Conservation (phyloP, 139 green algal species). For the Chlorella sp. region DNA sequence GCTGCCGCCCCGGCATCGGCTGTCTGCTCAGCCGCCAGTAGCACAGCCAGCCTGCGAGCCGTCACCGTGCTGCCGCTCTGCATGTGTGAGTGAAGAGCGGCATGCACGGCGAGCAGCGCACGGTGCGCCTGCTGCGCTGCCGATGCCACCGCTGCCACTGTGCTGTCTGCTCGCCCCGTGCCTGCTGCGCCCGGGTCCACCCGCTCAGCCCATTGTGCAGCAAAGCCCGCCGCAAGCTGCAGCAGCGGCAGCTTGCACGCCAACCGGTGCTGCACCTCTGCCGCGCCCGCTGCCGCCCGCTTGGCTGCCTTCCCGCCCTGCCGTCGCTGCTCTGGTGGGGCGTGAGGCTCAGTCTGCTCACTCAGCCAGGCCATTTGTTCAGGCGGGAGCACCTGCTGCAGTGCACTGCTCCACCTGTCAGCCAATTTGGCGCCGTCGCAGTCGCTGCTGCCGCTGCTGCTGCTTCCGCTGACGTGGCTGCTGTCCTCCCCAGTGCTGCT, state of each 20-base stretch:
- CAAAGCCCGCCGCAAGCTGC: not conserved
- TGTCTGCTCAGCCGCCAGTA: not conserved
- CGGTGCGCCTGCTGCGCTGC: not conserved
- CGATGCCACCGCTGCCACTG: not conserved
- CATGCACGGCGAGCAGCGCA: not conserved
- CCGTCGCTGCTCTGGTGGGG: too few species aligned
- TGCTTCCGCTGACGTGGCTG: too few species aligned
- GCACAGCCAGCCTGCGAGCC: not conserved
- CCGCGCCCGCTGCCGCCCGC: not conserved
- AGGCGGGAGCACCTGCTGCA: too few species aligned
- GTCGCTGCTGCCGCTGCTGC: too few species aligned
- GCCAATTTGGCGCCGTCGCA: too few species aligned
- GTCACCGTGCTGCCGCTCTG: not conserved
- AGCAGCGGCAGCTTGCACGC: not conserved
- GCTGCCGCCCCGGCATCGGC: not conserved
- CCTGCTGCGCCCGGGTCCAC: not conserved
- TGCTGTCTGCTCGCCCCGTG: too few species aligned
- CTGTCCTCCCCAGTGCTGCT: too few species aligned
- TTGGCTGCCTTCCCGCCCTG: not conserved
- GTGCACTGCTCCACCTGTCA: too few species aligned
- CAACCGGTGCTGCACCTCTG: not conserved
- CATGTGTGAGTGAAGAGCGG: not conserved
- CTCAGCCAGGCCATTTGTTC: too few species aligned
- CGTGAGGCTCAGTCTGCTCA: too few species aligned
- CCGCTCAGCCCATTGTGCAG: not conserved